These are phyloP conservation scores for Phytophthora constricta DNA, from an alignment of 352 stramenopile genomes.

Conservation along the genomic window DNA sequence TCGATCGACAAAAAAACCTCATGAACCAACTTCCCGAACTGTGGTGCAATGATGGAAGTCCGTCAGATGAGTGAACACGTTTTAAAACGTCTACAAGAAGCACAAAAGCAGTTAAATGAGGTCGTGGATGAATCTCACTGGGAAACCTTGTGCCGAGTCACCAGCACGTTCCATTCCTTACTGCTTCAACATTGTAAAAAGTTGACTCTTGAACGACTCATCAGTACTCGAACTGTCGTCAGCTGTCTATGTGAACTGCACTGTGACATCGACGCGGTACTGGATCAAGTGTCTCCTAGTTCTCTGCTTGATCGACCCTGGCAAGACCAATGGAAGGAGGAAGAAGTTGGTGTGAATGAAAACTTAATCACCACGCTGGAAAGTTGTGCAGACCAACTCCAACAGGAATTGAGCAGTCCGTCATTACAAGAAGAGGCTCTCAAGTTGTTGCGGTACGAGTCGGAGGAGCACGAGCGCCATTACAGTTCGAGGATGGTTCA, in stretches of 20 bases:
- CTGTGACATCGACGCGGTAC: constrained; percentile 8
- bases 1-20: neutral
- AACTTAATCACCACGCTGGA: constrained; percentile 7
- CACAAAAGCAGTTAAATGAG: neutral
- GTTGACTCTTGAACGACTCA: constrained; percentile 18
- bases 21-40: constrained; percentile 4
- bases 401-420: too few relatives aligned
- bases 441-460: constrained; percentile 22
- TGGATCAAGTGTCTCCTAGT: constrained; percentile 5
- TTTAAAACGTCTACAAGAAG: constrained; percentile 1
- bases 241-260: constrained; percentile 18
- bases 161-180: constrained; percentile 14
- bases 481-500: constrained; percentile 14
- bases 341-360: constrained; percentile 6
- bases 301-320: neutral
- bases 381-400: neutral
- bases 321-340: constrained; percentile 18
- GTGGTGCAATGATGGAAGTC: constrained; percentile 7
- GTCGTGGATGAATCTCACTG: neutral
- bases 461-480: constrained; percentile 7
- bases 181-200: constrained; percentile 23
- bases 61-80: constrained; percentile 15
- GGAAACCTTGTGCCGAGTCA: neutral
- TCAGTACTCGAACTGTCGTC: constrained; percentile 17
- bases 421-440: constrained; percentile 20